Percentiles rank a stretch among this genome's conserved stretches.
Evolutionary conservation across 192 early-diverging fungal genomes (phyloP).

Genomic region (Coemansia sp.): DNA sequence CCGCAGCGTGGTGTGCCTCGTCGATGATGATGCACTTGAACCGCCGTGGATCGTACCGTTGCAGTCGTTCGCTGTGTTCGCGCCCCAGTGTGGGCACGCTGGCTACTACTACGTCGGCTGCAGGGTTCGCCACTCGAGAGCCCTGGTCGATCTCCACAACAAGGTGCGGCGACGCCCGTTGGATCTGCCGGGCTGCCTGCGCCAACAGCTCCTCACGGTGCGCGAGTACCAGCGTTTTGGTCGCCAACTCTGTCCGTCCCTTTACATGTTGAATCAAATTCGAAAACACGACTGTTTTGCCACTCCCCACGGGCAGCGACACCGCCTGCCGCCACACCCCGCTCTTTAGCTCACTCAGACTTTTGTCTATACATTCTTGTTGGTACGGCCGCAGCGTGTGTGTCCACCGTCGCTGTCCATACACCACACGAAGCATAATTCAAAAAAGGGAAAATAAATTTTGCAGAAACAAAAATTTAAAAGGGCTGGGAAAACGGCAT

Average conservation of each 20-base stretch:
- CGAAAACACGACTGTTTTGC: slow-evolving; percentile 89
- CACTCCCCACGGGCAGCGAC: slow-evolving; percentile 80
- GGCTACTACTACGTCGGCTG: slow-evolving; percentile 73
- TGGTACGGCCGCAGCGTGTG: slow-evolving; percentile 76
- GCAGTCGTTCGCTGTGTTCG: slow-evolving; percentile 51
- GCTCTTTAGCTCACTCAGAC: slow-evolving; percentile 53
- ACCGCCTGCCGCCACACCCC: slow-evolving; percentile 76
- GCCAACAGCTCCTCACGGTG: slow-evolving; percentile 85
- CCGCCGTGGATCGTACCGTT: slow-evolving; percentile 64
- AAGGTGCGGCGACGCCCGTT: slow-evolving; percentile 58
- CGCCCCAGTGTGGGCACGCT: slow-evolving; percentile 74
- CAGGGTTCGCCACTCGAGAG: slow-evolving; percentile 54
- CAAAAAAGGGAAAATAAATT: slow-evolving; percentile 7
- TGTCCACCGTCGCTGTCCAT: background rate
- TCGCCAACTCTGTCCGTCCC: slow-evolving; percentile 59
- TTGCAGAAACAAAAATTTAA: slow-evolving; percentile 6
- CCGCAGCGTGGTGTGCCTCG: slow-evolving; percentile 91
- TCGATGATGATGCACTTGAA: slow-evolving; percentile 93
- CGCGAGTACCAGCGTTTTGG: slow-evolving; percentile 80
- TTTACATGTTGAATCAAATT: slow-evolving; percentile 75
- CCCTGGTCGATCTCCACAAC: slow-evolving; percentile 71
- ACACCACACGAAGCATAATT: background rate
- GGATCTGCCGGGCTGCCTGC: slow-evolving; percentile 75
- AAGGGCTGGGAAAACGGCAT: slow-evolving; percentile 31
- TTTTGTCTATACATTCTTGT: slow-evolving; percentile 75